These are phyloP conservation scores for Sclerotinia glacialis DNA, from an alignment of 2,329 filamentous ascomycete species.

Conservation along the genomic window DNA sequence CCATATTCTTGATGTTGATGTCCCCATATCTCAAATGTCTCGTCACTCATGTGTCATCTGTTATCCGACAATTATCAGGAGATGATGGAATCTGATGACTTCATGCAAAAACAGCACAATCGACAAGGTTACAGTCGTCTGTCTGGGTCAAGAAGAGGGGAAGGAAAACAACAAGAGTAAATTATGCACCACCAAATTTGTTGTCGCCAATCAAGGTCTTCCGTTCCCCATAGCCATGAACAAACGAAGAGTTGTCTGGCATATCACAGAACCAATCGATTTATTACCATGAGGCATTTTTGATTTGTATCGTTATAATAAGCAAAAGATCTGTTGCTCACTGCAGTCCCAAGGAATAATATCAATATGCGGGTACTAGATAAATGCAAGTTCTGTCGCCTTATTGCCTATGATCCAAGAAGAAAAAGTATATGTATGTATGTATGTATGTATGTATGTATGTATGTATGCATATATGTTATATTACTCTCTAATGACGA, in stretches of 20 bases:
- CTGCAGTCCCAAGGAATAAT: background rate
- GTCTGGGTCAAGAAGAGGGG: too few species aligned
- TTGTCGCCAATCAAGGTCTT: constrained; percentile 10
- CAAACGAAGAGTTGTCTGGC: background rate
- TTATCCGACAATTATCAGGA: background rate
- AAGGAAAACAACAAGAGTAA: background rate
- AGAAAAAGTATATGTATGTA: background rate
- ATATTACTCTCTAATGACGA: too few species aligned
- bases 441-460: background rate
- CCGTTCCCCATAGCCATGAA: background rate
- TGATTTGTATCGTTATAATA: background rate
- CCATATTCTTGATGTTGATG: background rate
- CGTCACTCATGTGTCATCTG: background rate
- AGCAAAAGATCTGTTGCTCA: background rate
- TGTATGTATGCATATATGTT: too few species aligned
- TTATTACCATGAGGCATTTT: background rate
- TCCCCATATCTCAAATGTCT: background rate
- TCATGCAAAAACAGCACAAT: background rate
- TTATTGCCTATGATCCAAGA: too few species aligned
- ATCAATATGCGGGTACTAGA: background rate
- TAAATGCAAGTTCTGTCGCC: background rate
- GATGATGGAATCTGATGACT: background rate
- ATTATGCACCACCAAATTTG: background rate
- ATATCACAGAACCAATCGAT: background rate
- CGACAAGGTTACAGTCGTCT: too few species aligned